These are phyloP conservation scores for Auricularia cornea DNA, from an alignment of 768 basidiomycete genomes.

Conservation along the genomic window DNA sequence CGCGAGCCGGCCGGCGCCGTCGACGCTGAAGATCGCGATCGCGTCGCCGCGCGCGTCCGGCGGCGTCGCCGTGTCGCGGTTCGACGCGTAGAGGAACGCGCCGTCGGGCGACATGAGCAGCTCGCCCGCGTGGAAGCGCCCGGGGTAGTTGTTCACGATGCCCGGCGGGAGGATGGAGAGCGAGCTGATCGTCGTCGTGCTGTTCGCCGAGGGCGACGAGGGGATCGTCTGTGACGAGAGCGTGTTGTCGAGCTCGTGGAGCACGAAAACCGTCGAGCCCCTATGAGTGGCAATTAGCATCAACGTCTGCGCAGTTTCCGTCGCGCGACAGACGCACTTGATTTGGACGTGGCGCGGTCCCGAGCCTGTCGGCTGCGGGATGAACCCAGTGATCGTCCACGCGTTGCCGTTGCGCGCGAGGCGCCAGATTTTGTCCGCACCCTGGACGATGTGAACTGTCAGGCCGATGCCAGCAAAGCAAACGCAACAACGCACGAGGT, in stretches of 20 bases:
- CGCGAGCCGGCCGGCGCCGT: constrained; percentile 27
- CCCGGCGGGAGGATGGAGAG: constrained; percentile 17
- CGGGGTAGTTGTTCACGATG: constrained; percentile 4
- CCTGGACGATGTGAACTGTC: constrained; percentile 27
- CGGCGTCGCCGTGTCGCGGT: constrained; percentile 46
- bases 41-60: constrained; percentile 50
- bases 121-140: constrained; percentile 47
- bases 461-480: not conserved
- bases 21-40: constrained; percentile 44
- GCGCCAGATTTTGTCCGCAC: constrained; percentile 63
- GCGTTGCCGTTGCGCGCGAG: constrained; percentile 36
- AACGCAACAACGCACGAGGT: constrained; percentile 38
- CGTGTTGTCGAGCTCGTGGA: constrained; percentile 51
- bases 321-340: not conserved
- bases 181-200: constrained; percentile 46
- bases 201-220: constrained; percentile 21
- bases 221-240: constrained; percentile 53
- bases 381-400: constrained; percentile 51
- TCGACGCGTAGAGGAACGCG: constrained; percentile 57
- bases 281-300: not conserved
- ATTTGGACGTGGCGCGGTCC: constrained; percentile 46
- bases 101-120: constrained; percentile 44
- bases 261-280: constrained; percentile 32
- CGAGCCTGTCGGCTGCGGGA: constrained; percentile 52
- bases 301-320: not conserved